Base-by-base conservation (phyloP, 306 rosid genomes). In the Echinosophora koreensis region DNA sequence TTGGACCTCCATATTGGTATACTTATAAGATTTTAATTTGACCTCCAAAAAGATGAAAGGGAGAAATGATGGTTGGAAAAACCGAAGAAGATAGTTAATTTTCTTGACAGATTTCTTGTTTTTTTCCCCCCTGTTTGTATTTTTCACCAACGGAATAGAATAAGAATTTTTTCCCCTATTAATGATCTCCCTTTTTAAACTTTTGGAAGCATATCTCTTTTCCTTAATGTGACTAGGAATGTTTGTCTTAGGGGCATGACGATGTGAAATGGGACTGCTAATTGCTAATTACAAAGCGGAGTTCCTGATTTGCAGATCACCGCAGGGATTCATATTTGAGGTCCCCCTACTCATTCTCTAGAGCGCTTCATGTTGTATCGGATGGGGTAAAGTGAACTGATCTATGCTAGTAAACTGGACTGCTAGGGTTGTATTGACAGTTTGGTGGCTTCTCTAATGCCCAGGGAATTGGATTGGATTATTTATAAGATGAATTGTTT, bases 1-100 rank as follows among this genome's bases (percentile, higher is more conserved):
- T 69, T 77, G 55, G 81, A 49, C 67, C 66, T 78, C 72, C 69
- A 32, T 57, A 64, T 18, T 58, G 83, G 47, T 69, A 60, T 77
- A 79, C 57, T 57, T 42, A 42, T 10, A 50, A 50, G 77, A 75
- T 73, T 72, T 52, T 63, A 2, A 78, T 61, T 72, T 51, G 55
- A 3, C 80, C 67, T 38, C 72, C 59, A 69, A 74, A 58, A 75
- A 54, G 61, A 59, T 3, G 66, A 46, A 1, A 38, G 3, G 27
- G 80, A 69, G 37, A 59, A 55, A 51, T 35, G 10, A 54, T 50
- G 47, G 62, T 61, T 69, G 57, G 65, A 57, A 81, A 71, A 74
- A 74, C 59, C 4, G 34, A 44, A 61, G 15, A 71, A 64, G 71
- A 68, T 49, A n/a, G 62, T 5, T 57, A 77, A 74, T 70, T 76